A percentile compares a stretch with the other conserved stretches of the same genome.
Conservation (phyloP, 495 filamentous ascomycete species). For the Aspergillus affinis region DNA sequence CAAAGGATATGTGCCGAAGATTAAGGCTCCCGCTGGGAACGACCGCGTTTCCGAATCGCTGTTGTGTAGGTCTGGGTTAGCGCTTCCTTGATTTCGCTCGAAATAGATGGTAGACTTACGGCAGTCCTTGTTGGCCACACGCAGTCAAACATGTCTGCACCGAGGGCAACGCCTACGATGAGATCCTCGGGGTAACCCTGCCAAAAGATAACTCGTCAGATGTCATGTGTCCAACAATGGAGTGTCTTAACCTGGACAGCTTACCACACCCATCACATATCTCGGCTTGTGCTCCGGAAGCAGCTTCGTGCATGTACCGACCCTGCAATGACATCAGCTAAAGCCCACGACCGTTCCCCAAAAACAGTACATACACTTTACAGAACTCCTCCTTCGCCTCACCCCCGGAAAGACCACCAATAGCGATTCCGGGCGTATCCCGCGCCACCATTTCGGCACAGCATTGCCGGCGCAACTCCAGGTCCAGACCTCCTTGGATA, state of each 20-base stretch:
- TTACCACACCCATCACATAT: constrained; percentile 96
- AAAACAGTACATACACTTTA: constrained; percentile 48
- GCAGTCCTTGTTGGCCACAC: constrained; percentile 98
- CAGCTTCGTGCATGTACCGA: constrained; percentile 79
- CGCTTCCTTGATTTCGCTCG: constrained; percentile 3
- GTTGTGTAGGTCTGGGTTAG: constrained; percentile 1
- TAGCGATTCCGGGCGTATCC: constrained; percentile 93
- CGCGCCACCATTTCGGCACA: constrained; percentile 86
- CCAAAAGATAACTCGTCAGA: neutral
- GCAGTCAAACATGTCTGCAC: constrained; percentile 99
- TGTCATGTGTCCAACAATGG: neutral
- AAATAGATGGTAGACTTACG: constrained; percentile 32
- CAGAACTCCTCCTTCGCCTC: constrained; percentile 67
- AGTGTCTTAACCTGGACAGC: constrained; percentile 19
- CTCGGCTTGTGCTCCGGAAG: constrained; percentile 88
- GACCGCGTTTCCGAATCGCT: constrained; percentile 90
- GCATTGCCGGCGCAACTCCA: constrained; percentile 84
- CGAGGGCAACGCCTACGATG: constrained; percentile 85
- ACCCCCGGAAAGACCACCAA: constrained; percentile 90
- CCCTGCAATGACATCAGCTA: constrained; percentile 44
- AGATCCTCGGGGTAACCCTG: constrained; percentile 93
- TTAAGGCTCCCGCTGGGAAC: constrained; percentile 80
- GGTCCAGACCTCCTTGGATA: constrained; percentile 91
- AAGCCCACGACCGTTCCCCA: neutral
- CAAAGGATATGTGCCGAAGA: constrained; percentile 71